Conservation (phyloP, 345 rosid genomes). For the Garcia nutans region DNA sequence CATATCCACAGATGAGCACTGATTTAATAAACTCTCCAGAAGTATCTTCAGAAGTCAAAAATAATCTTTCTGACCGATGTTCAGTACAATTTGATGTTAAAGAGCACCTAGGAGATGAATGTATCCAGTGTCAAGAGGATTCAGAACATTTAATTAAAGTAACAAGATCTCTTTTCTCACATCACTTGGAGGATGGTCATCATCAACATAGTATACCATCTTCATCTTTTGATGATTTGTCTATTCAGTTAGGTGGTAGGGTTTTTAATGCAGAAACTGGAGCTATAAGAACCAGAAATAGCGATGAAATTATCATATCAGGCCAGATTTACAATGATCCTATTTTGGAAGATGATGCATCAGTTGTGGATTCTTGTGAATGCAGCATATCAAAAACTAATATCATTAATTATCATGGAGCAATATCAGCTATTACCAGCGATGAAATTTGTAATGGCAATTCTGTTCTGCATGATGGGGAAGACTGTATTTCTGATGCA, state of each 20-base stretch:
- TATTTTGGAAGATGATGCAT: conserved; percentile 7
- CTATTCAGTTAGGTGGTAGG: conserved; percentile 6
- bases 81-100: conserved; percentile 3
- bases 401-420: neutral
- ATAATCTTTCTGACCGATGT: neutral
- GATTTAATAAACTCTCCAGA: neutral
- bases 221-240: conserved; percentile 14
- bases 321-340: neutral
- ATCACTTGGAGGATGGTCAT: conserved; percentile 16
- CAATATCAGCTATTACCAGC: conserved; percentile 3
- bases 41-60: neutral
- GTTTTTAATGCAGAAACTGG: conserved; percentile 4
- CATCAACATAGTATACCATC: conserved; percentile 8
- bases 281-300: neutral
- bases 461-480: neutral
- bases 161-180: conserved; percentile 3
- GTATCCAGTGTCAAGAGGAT: neutral
- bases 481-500: neutral
- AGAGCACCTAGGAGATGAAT: conserved; percentile 3
- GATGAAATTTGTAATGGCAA: neutral
- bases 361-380: conserved; percentile 18
- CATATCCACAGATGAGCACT: neutral
- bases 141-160: conserved; percentile 10
- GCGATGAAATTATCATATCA: neutral
- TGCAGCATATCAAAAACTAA: neutral